These are phyloP conservation scores for Vitis rupestris DNA, from an alignment of 164 flowering plant species.

Conservation along the genomic window DNA sequence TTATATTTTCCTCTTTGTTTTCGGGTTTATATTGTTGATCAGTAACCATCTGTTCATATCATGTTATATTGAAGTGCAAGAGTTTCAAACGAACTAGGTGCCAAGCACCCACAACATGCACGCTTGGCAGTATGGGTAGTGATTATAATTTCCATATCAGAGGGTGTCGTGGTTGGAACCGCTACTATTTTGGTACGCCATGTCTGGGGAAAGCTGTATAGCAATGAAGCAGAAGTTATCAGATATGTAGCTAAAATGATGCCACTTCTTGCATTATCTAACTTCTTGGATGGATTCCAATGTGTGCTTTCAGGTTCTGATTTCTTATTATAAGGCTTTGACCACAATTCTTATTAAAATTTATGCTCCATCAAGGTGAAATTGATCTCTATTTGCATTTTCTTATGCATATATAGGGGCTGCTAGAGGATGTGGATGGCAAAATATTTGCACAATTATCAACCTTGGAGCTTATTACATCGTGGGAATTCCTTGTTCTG, in stretches of 20 bases:
- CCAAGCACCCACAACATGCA: slow-evolving; percentile 35
- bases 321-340: background rate
- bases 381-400: background rate
- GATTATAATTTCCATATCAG: slow-evolving; percentile 31
- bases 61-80: slow-evolving; percentile 37
- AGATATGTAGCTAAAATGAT: slow-evolving; percentile 42
- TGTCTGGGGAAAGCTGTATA: slow-evolving; percentile 55
- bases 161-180: slow-evolving; percentile 28
- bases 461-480: slow-evolving; percentile 64
- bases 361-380: background rate
- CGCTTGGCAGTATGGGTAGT: slow-evolving; percentile 38
- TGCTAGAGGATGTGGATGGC: slow-evolving; percentile 83
- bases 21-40: no score
- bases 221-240: slow-evolving; percentile 47
- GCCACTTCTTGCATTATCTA: slow-evolving; percentile 52
- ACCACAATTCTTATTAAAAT: background rate
- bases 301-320: slow-evolving; percentile 61
- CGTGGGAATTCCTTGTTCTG: slow-evolving; percentile 55
- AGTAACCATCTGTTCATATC: no score
- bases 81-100: slow-evolving; percentile 27
- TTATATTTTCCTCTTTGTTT: no score
- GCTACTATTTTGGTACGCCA: slow-evolving; percentile 32
- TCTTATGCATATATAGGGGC: slow-evolving; percentile 28
- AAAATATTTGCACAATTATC: slow-evolving; percentile 43
- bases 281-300: slow-evolving; percentile 61